Conservation (phyloP, 2,329 filamentous ascomycete species). For the Cladosporium sphaerospermum region DNA sequence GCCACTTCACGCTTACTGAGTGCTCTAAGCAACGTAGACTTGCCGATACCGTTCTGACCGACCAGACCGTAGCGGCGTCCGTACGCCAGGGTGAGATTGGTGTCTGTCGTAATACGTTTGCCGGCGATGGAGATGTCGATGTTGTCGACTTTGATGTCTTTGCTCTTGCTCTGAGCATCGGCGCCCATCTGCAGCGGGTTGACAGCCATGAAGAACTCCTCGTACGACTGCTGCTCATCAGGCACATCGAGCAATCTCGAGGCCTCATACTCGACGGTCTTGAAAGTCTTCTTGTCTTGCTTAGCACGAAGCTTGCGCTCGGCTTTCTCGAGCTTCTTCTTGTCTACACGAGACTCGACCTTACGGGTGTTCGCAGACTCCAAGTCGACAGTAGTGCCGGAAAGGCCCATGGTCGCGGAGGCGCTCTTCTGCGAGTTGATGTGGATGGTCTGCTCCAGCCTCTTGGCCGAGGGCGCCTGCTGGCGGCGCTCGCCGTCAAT, state of each 20-base stretch:
- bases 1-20: slow-evolving; percentile 87
- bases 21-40: slow-evolving; percentile 81
- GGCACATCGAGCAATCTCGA: slow-evolving; percentile 80
- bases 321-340: slow-evolving; percentile 98
- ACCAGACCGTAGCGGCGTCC: slow-evolving; percentile 94
- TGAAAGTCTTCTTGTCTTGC: slow-evolving; percentile 97
- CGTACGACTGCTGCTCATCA: slow-evolving; percentile 82
- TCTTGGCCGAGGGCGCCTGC: slow-evolving; percentile 69
- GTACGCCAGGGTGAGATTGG: slow-evolving; percentile 81
- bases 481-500: slow-evolving; percentile 59
- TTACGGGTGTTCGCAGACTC: slow-evolving; percentile 90
- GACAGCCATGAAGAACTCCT: slow-evolving; percentile 99
- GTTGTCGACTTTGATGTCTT: slow-evolving; percentile 96
- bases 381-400: slow-evolving; percentile 77
- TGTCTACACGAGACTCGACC: slow-evolving; percentile 94
- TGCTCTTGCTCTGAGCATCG: slow-evolving; percentile 70
- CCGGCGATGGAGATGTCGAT: slow-evolving; percentile 92
- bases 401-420: slow-evolving; percentile 86
- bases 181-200: slow-evolving; percentile 86
- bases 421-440: slow-evolving; percentile 92
- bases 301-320: slow-evolving; percentile 96
- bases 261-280: slow-evolving; percentile 96
- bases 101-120: slow-evolving; percentile 82
- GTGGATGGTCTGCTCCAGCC: slow-evolving; percentile 90
- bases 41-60: slow-evolving; percentile 94